A percentile compares a stretch with the other conserved stretches of the same genome.
Conservation (phyloP, 768 basidiomycete species). For the Bullera alba region DNA sequence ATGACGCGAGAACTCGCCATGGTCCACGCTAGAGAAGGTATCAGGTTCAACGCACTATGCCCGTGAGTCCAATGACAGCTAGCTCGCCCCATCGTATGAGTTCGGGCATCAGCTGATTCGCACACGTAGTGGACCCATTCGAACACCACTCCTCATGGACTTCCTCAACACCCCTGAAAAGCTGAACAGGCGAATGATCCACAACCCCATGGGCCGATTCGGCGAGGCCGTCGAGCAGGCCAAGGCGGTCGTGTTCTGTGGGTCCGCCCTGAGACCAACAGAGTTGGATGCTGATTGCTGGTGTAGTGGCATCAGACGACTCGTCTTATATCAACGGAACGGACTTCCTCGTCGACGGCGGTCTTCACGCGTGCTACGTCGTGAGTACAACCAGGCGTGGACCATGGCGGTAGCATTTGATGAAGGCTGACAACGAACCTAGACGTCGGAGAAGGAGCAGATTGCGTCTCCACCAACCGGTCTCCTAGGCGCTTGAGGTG, state of each 20-base stretch:
- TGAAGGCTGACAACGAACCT: background rate
- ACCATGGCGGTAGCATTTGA: background rate
- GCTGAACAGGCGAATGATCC: slow-evolving; percentile 74
- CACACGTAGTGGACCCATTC: slow-evolving; percentile 71
- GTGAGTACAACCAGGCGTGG: slow-evolving; percentile 26
- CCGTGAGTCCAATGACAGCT: slow-evolving; percentile 58
- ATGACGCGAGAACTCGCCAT: slow-evolving; percentile 98
- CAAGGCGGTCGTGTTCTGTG: slow-evolving; percentile 84
- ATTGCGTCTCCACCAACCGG: slow-evolving; percentile 4
- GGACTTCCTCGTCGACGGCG: slow-evolving; percentile 95
- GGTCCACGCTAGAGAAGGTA: slow-evolving; percentile 95
- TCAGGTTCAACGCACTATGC: slow-evolving; percentile 90
- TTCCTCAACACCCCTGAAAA: slow-evolving; percentile 96
- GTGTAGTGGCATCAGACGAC: slow-evolving; percentile 79
- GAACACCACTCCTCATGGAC: slow-evolving; percentile 95
- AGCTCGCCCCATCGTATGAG: background rate
- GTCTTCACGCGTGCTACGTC: slow-evolving; percentile 84
- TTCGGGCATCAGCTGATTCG: background rate
- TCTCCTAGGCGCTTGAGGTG: background rate
- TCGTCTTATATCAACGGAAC: slow-evolving; percentile 93
- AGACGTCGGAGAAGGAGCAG: slow-evolving; percentile 7
- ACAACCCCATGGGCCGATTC: slow-evolving; percentile 90
- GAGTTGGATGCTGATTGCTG: slow-evolving; percentile 4
- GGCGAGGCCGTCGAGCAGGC: slow-evolving; percentile 95
- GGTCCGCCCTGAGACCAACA: slow-evolving; percentile 45